These are phyloP conservation scores for Stagonosporopsis chrysanthemi DNA, from an alignment of 2,329 filamentous ascomycete genomes.

Conservation along the genomic window DNA sequence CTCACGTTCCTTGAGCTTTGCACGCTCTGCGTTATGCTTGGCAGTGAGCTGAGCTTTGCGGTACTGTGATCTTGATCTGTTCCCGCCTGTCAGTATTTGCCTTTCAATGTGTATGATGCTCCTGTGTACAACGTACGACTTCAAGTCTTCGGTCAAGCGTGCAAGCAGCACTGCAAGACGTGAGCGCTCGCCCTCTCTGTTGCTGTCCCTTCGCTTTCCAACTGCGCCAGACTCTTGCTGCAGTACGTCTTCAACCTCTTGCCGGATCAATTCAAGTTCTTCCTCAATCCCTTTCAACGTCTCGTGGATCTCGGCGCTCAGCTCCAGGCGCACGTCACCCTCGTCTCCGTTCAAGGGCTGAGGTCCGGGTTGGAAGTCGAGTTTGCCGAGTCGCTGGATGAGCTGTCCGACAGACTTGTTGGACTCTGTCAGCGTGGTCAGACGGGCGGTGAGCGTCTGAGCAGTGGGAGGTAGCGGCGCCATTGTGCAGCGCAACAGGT, in stretches of 20 bases:
- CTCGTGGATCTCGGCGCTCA: slow-evolving; percentile 81
- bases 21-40: slow-evolving; percentile 75
- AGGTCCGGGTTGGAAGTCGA: slow-evolving; percentile 68
- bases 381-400: slow-evolving; percentile 64
- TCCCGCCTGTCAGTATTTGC: slow-evolving; percentile 12
- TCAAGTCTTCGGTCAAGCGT: slow-evolving; percentile 74
- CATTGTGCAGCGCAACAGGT: slow-evolving; percentile 41
- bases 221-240: slow-evolving; percentile 44
- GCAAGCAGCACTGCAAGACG: slow-evolving; percentile 71
- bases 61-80: slow-evolving; percentile 70
- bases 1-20: slow-evolving; percentile 78
- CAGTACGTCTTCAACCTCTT: slow-evolving; percentile 77
- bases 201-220: slow-evolving; percentile 56
- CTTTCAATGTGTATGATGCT: background rate
- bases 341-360: slow-evolving; percentile 67
- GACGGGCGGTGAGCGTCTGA: slow-evolving; percentile 55
- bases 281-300: slow-evolving; percentile 80
- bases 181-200: slow-evolving; percentile 68
- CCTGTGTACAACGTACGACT: slow-evolving; percentile 61
- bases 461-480: slow-evolving; percentile 46
- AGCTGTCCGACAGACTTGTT: slow-evolving; percentile 63
- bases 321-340: slow-evolving; percentile 72
- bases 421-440: slow-evolving; percentile 61
- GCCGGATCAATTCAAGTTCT: slow-evolving; percentile 79
- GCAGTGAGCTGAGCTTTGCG: slow-evolving; percentile 82